phyloP scores from a whole-genome alignment of 768 basidiomycete species.

The Gloeopeniophorella convolvens region DNA sequence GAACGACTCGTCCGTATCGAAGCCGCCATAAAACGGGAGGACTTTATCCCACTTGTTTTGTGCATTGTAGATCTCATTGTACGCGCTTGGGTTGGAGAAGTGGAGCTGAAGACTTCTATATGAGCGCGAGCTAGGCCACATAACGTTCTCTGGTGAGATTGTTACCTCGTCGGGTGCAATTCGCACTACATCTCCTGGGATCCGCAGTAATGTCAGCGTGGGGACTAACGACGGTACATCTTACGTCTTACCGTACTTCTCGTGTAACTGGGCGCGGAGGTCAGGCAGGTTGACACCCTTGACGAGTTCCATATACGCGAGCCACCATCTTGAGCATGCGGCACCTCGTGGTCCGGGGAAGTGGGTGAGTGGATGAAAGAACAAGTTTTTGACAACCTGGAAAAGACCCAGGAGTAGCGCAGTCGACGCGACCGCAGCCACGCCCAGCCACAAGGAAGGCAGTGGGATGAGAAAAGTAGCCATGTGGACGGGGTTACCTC shows the following conservation, averaged over 20 bases:
- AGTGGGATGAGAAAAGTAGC: too few relatives aligned
- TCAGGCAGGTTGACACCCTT: conserved; percentile 5
- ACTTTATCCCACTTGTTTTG: conserved; percentile 34
- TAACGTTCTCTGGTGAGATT: background rate
- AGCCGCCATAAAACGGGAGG: conserved; percentile 32
- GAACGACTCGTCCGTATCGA: conserved; percentile 31
- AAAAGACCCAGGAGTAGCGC: background rate
- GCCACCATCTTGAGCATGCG: conserved; percentile 13
- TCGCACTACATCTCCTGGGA: conserved; percentile 10
- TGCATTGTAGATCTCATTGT: conserved; percentile 12
- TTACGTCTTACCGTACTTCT: conserved; percentile 3
- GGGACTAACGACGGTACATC: background rate
- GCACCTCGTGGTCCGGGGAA: conserved; percentile 16
- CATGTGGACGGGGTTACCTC: too few relatives aligned
- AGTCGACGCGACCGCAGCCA: background rate
- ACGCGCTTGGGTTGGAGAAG: conserved; percentile 5
- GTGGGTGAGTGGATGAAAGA: conserved; percentile 11
- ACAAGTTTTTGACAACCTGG: conserved; percentile 1
- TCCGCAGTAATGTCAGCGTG: background rate
- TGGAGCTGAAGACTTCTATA: conserved; percentile 6
- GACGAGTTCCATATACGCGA: conserved; percentile 12
- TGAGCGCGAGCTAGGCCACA: background rate
- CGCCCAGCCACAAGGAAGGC: background rate
- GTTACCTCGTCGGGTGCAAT: conserved; percentile 14
- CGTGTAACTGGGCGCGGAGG: conserved; percentile 8